These are phyloP conservation scores for Penicillium sp. DNA, from an alignment of 2,329 filamentous ascomycete species.

Conservation along the genomic window DNA sequence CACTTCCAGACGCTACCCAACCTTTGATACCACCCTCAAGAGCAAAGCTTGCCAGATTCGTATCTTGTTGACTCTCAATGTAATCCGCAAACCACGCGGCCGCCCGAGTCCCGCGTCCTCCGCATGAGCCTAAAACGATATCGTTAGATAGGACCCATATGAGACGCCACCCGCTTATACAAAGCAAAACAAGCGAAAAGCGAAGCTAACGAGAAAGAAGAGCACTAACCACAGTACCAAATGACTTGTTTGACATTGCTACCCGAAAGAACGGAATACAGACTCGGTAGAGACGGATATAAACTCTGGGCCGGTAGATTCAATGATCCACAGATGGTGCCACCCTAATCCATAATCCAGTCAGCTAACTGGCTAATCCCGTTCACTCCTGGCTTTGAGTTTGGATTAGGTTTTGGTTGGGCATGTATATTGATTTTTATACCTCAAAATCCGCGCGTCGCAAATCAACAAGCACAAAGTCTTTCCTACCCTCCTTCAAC, in stretches of 20 bases:
- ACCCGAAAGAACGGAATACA: conserved; percentile 34
- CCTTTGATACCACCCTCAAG: conserved; percentile 56
- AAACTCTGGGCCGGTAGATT: conserved; percentile 46
- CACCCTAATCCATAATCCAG: conserved; percentile 45
- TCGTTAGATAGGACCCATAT: neutral
- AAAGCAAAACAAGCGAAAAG: neutral
- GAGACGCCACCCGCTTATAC: neutral
- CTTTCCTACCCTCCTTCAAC: conserved; percentile 31
- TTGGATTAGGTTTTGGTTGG: neutral
- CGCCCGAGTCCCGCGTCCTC: conserved; percentile 55
- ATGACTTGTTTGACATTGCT: conserved; percentile 35
- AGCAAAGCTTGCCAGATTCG: conserved; percentile 50
- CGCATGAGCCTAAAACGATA: conserved; percentile 50
- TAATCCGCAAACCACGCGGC: conserved; percentile 59
- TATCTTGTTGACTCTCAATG: conserved; percentile 44
- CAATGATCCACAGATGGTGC: conserved; percentile 60
- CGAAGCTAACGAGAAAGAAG: neutral
- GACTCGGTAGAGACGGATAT: conserved; percentile 36
- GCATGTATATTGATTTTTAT: neutral
- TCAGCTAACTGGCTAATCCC: neutral
- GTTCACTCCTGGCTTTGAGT: neutral
- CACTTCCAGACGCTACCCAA: conserved; percentile 51
- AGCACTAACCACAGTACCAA: conserved; percentile 44
- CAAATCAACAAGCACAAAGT: conserved; percentile 50
- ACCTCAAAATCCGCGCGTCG: conserved; percentile 50